Evolutionary conservation across 306 rosid species (phyloP), one percentile per base, ranked within the genome.

Genomic region (Clitoria ternatea): DNA sequence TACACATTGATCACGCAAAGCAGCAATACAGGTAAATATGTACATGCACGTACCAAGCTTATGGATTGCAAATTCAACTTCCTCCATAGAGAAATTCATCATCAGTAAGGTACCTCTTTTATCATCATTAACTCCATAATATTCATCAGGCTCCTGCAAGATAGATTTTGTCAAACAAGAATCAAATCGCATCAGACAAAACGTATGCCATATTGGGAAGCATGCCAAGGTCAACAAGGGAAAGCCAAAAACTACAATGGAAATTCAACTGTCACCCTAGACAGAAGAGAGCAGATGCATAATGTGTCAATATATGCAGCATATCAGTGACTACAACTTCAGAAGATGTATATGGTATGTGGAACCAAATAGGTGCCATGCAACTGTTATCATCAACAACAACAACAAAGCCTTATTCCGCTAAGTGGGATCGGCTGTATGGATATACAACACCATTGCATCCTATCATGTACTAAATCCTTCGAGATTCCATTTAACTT

Each of bases 31-130:
- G 19, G 26, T 73, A 32, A 47, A 70, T 44, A 59, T 75, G 75
- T 24, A 57, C 47, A 70, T 70, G 49, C 57, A 76, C 96, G 61
- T 81, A 93, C 98, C 97, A 40, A 89, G 95, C 81, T 75, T 89
- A 40, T 67, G 74, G 17, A 94, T 83, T 32, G 98, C 97, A 69
- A 83, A 84, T 47, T 87, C 86, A 47, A 94, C 95, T 70, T 90
- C 98, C 73, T 81, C 83, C 10, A 26, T 67, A 36, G 89, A 74
- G 78, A 94, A 94, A 20, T 90, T 89, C 98, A 94, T 94, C 88
- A 47, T 78, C 76, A 89, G 67, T 53, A 94, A 84, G 61, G 95
- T 76, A 54, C 83, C 82, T 77, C 84, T 85, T 80, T 68, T 85
- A 62, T 75, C 90, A 29, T 84, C 89, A 59, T 29, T 19, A 50